Evolutionary conservation across 202 grass and related monocot species (phyloP).

Genomic region (Musa balbisiana): DNA sequence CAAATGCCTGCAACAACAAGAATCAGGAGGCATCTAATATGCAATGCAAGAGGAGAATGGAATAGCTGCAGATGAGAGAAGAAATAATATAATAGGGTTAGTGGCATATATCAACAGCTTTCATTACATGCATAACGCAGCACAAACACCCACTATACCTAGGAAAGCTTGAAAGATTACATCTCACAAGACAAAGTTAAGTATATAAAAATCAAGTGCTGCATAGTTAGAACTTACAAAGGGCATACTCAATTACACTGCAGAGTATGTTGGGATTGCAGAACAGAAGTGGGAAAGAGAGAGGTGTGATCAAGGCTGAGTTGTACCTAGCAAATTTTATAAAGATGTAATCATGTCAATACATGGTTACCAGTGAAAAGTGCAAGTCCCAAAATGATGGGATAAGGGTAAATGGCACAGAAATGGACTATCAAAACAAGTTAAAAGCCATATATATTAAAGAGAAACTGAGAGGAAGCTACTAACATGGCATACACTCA

Average conservation of each 20-base stretch:
- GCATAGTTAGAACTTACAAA: background rate
- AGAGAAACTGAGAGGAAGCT: too few species aligned
- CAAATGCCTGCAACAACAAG: background rate
- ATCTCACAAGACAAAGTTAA: background rate
- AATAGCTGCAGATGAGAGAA: background rate
- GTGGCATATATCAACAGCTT: background rate
- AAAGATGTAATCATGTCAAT: too few species aligned
- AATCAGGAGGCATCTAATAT: background rate
- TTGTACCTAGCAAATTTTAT: too few species aligned
- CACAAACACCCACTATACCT: background rate
- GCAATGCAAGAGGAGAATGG: background rate
- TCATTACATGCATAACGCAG: background rate
- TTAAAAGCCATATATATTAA: too few species aligned
- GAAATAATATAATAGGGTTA: background rate
- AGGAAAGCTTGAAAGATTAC: background rate
- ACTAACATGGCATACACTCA: too few species aligned
- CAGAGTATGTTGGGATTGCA: background rate
- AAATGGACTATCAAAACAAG: too few species aligned
- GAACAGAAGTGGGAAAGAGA: background rate
- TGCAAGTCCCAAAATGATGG: too few species aligned
- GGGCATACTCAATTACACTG: background rate
- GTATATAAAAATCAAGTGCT: background rate
- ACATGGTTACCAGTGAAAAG: too few species aligned
- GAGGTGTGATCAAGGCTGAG: too few species aligned
- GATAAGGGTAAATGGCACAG: too few species aligned